Evolutionary conservation across 306 rosid genomes (phyloP), one percentile per base, ranked within the genome.

Genomic region (Ziziphus jujuba): DNA sequence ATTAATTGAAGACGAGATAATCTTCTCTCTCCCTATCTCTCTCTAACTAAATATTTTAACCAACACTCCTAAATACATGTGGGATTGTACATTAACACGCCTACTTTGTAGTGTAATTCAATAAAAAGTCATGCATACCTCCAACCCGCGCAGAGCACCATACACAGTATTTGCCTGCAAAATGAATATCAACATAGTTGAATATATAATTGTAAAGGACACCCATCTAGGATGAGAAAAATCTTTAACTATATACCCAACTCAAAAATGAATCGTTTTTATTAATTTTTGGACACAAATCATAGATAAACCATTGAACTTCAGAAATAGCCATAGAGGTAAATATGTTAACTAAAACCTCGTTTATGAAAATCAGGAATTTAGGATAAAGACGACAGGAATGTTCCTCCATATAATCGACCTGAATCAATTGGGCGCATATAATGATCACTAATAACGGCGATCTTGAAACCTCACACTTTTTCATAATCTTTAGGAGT

Each of bases 61-160:
- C 71, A 66, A 59, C 60, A 5, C 28, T 33, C 34, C 21, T 19
- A 31, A 31, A 33, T 21, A 49, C 14, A 14, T 40, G 58, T 33
- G n/a, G 43, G 24, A 31, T 17, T 17, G 21, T n/a, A 67, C 31
- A 43, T 11, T 38, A 11, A 22, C 16, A 9, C 7, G 54, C 54
- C 63, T 40, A 50, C 21, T 53, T 4, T 12, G 24, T 3, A 59
- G 71, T 24, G 57, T 21, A 56, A 35, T 35, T 22, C 21, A 23
- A 14, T 7, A 70, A 63, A 21, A 78, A 53, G n/a, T 34, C 28
- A 20, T 20, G 31, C 52, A 51, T 84, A 84, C 89, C 89, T 84
- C 89, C 77, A 84, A 79, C 17, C 77, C 89, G 64, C 89, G 71
- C 56, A 84, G 66, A 9, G 89, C 89, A 19, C 89, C 89, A 56